Percentiles rank a stretch among this genome's conserved stretches.
phyloP scores from a whole-genome alignment of 2,329 filamentous ascomycete genomes.

The Trichoderma atroviride region DNA sequence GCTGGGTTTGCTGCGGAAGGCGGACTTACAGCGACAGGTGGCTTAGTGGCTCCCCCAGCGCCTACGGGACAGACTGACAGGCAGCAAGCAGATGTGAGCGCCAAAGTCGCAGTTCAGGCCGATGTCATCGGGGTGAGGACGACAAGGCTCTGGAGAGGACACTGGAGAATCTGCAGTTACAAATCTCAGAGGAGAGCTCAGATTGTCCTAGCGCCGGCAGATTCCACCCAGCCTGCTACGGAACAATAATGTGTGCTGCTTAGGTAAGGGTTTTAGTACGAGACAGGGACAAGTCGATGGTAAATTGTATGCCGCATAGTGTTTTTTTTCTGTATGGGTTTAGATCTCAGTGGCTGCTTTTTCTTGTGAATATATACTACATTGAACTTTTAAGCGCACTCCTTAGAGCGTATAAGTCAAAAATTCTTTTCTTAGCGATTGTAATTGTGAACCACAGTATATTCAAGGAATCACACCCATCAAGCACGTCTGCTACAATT shows the following conservation, averaged over 20 bases:
- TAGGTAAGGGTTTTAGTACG: constrained; percentile 25
- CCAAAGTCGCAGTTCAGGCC: constrained; percentile 29
- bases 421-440: neutral
- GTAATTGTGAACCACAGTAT: neutral
- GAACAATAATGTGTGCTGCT: constrained; percentile 30
- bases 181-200: constrained; percentile 29
- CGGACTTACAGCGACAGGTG: constrained; percentile 29
- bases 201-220: constrained; percentile 34
- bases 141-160: constrained; percentile 27
- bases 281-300: neutral
- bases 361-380: neutral
- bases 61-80: constrained; percentile 10
- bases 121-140: constrained; percentile 30
- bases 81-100: constrained; percentile 16
- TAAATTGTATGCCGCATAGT: neutral
- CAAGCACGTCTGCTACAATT: neutral
- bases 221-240: constrained; percentile 30
- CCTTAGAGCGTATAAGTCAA: neutral
- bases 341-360: neutral
- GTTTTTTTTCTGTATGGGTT: neutral
- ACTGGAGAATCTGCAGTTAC: constrained; percentile 26
- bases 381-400: neutral
- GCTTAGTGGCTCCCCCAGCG: constrained; percentile 21
- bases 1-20: constrained; percentile 24
- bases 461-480: neutral